phyloP scores from a whole-genome alignment of 768 basidiomycete genomes.

The Mycena belliarum region DNA sequence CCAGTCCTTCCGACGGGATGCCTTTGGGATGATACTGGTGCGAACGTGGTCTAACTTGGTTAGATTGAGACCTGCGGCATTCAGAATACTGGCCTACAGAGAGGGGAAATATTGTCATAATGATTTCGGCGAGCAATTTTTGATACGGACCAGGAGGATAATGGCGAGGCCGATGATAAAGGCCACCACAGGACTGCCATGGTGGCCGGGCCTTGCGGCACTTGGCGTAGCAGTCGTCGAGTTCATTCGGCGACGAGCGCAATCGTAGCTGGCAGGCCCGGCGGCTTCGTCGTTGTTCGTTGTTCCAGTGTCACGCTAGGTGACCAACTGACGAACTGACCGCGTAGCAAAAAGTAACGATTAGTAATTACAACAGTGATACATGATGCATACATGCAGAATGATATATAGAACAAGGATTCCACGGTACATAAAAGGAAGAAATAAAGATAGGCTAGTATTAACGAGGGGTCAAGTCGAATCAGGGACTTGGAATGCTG shows the following conservation, averaged over 20 bases:
- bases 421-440: background rate
- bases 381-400: no score
- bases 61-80: slow-evolving; percentile 91
- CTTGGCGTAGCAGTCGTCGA: background rate
- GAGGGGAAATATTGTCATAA: no score
- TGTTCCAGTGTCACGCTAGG: no score
- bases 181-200: slow-evolving; percentile 51
- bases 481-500: slow-evolving; percentile 31
- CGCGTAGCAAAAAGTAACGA: no score
- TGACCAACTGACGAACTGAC: no score
- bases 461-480: background rate
- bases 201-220: background rate
- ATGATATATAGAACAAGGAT: background rate
- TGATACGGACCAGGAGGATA: slow-evolving; percentile 78
- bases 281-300: no score
- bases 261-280: no score
- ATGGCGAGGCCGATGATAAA: slow-evolving; percentile 89
- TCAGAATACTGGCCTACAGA: no score
- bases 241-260: no score
- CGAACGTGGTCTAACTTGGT: slow-evolving; percentile 91
- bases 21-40: slow-evolving; percentile 75
- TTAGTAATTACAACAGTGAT: no score
- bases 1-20: slow-evolving; percentile 74
- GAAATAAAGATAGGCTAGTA: slow-evolving; percentile 9
- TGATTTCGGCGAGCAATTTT: no score